Evolutionary conservation across 768 basidiomycete species (phyloP), one percentile per base, ranked within the genome.

Genomic region (Termitomyces sp.): DNA sequence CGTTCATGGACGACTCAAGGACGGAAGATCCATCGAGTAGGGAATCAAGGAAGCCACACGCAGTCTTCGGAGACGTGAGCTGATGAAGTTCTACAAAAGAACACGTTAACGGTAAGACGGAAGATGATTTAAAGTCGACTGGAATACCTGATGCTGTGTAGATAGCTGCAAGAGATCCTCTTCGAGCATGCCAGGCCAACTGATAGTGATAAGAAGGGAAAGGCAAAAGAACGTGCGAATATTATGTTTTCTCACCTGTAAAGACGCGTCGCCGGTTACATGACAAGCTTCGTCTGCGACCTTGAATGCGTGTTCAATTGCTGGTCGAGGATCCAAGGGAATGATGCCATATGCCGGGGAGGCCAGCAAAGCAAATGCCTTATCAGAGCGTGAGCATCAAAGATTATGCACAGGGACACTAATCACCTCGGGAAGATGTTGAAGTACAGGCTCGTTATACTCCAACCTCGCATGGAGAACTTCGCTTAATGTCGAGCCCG

Each of bases 311-410:
- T 94, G 92, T 56, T 74, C 80, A 14, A 92, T 56, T 0, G 82
- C 85, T 6, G 89, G 85, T 5, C 76, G 61, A 8, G 84, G 83
- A 67, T 92, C 88, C 25, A 92, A 63, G 3, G 81, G 81, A 9
- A 79, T 81, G 5, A 86, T 52, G 1, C 77, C 72, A 0, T 75
- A 72, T 3, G 78, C 71, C 15, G 87, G 83, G 11, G 85, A 81
- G 1, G 84, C 81, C 20, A 93, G 74, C 8, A 90, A 70, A 0
- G 89, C 88, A 62, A 89, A 91, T 2, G 91, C 92, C 91, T 93
- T 55, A n/a, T 11, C 40, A 45, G 3, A 38, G n/a, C 0, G 36
- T 50, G 31, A 58, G 36, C 17, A 4, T 43, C 38, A 34, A 17
- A 42, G 10, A 17, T 25, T 2, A 43, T 29, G 5, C 20, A 38